phyloP scores from a whole-genome alignment of 345 rosid genomes.

The Hibiscus tridactylites region DNA sequence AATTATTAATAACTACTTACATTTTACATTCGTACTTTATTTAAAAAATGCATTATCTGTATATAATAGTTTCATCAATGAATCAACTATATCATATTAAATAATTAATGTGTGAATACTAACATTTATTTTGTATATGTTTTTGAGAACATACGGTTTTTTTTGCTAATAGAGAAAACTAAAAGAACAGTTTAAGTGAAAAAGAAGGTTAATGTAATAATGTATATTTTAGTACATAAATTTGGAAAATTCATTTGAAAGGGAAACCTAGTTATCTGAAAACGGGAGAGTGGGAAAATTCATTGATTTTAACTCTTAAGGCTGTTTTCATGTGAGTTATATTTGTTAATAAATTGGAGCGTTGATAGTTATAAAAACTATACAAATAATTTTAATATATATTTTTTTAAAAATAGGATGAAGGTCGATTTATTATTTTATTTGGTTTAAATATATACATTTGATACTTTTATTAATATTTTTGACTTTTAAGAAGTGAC shows the following conservation, averaged over 20 bases:
- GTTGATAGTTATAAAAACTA: neutral
- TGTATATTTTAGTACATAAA: too few species aligned
- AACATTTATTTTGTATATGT: neutral
- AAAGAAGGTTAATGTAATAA: too few species aligned
- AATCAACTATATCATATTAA: neutral
- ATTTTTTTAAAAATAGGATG: too few species aligned
- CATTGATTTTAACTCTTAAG: neutral
- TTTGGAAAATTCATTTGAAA: too few species aligned
- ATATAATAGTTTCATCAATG: neutral
- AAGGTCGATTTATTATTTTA: neutral
- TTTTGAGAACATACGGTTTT: neutral
- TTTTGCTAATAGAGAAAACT: too few species aligned
- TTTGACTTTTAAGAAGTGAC: too few species aligned
- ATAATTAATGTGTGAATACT: neutral
- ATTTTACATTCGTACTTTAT: neutral
- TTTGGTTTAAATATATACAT: too few species aligned
- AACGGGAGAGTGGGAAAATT: neutral
- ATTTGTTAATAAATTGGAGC: neutral
- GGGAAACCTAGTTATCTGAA: neutral
- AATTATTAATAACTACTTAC: neutral
- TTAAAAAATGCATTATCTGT: neutral
- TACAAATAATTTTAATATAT: too few species aligned
- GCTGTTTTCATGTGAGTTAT: neutral
- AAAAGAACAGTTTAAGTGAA: too few species aligned
- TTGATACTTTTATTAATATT: too few species aligned